Evolutionary conservation across 495 filamentous ascomycete genomes (phyloP).

Genomic region (Aspergillus diversus): DNA sequence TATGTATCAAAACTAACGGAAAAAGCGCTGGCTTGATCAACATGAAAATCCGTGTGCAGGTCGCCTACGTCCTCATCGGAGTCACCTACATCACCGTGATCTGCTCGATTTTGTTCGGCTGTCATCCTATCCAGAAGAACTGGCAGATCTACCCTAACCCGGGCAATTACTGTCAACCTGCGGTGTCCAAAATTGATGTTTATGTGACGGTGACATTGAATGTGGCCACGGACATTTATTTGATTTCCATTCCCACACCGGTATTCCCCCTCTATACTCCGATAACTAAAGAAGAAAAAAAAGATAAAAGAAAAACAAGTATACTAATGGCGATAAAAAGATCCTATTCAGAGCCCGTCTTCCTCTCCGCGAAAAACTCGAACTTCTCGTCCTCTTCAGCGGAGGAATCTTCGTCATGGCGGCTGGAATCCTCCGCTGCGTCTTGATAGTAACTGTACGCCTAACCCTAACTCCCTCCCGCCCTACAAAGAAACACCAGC

Average conservation of each 20-base stretch:
- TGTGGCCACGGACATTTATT: slow-evolving; percentile 56
- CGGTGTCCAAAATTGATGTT: slow-evolving; percentile 51
- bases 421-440: slow-evolving; percentile 61
- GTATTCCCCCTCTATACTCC: slow-evolving; percentile 30
- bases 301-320: not conserved
- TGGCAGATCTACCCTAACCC: slow-evolving; percentile 64
- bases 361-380: slow-evolving; percentile 51
- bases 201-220: slow-evolving; percentile 55
- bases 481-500: slow-evolving; percentile 11
- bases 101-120: slow-evolving; percentile 56
- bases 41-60: slow-evolving; percentile 52
- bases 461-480: not conserved
- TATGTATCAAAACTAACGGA: not conserved
- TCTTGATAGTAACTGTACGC: slow-evolving; percentile 57
- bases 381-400: slow-evolving; percentile 60
- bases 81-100: slow-evolving; percentile 58
- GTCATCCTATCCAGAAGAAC: slow-evolving; percentile 55
- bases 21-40: slow-evolving; percentile 49
- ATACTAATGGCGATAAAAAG: slow-evolving; percentile 25
- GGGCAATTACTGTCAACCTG: slow-evolving; percentile 54
- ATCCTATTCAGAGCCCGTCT: slow-evolving; percentile 59
- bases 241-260: slow-evolving; percentile 59
- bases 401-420: slow-evolving; percentile 63
- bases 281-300: not conserved
- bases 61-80: slow-evolving; percentile 56